A percentile compares a stretch with the other conserved stretches of the same genome.
Conservation (phyloP, 306 rosid genomes). For the Acacia crassicarpa region DNA sequence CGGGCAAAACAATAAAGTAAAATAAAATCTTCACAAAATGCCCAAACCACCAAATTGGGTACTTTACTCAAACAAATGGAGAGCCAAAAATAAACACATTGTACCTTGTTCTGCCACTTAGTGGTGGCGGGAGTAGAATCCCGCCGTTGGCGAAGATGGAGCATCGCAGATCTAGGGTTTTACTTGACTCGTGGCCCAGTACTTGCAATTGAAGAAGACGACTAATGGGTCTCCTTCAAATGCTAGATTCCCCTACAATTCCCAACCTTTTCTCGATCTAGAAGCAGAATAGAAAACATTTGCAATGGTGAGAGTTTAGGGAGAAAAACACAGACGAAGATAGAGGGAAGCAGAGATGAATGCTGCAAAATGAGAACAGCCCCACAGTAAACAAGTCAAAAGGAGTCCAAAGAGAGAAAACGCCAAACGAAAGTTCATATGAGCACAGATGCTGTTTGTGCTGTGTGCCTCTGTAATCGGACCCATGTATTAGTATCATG, state of each 20-base stretch:
- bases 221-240: not conserved
- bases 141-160: slow-evolving; percentile 92
- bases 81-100: slow-evolving; percentile 21
- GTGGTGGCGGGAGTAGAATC: slow-evolving; percentile 82
- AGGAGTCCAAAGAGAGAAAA: slow-evolving; percentile 54
- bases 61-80: not conserved
- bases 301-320: not conserved
- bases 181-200: not conserved
- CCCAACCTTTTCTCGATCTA: slow-evolving; percentile 75
- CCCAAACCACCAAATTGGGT: not conserved
- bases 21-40: not conserved
- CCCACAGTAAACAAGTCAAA: slow-evolving; percentile 49
- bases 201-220: slow-evolving; percentile 16
- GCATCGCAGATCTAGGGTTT: slow-evolving; percentile 96
- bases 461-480: slow-evolving; percentile 32
- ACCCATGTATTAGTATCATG: slow-evolving; percentile 36
- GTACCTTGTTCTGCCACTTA: slow-evolving; percentile 91
- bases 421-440: slow-evolving; percentile 38
- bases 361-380: not conserved
- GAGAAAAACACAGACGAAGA: not conserved
- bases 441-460: not conserved
- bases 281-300: slow-evolving; percentile 38
- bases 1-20: not conserved
- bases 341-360: slow-evolving; percentile 1
- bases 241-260: slow-evolving; percentile 5